A percentile compares a stretch with the other conserved stretches of the same genome.
phyloP scores from a whole-genome alignment of 306 rosid genomes.

The Cucumis cinereus region DNA sequence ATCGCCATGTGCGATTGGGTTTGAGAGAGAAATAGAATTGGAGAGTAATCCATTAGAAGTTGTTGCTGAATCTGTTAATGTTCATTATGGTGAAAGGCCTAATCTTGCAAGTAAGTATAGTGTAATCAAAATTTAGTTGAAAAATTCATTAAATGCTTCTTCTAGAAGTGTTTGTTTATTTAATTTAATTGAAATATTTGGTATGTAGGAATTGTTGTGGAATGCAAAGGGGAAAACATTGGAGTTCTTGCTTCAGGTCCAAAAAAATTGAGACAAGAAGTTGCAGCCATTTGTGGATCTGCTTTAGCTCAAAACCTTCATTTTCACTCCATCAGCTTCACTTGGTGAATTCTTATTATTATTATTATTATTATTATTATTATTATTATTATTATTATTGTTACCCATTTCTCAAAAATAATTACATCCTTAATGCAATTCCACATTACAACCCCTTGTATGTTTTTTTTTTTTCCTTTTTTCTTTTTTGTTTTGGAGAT shows the following conservation, averaged over 20 bases:
- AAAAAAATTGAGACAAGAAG: conserved; percentile 50
- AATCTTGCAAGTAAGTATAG: conserved; percentile 38
- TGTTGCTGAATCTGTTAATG: conserved; percentile 28
- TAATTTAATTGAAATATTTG: background rate
- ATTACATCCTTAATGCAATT: background rate
- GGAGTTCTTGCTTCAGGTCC: conserved; percentile 60
- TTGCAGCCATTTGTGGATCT: conserved; percentile 58
- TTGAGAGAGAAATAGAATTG: conserved; percentile 28
- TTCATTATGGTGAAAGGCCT: conserved; percentile 61
- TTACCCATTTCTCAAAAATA: too few relatives aligned
- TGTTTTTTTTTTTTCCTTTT: too few relatives aligned
- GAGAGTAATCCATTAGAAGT: conserved; percentile 46
- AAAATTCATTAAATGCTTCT: too few relatives aligned
- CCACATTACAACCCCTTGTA: too few relatives aligned
- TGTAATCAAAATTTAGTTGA: too few relatives aligned
- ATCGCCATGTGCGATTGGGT: conserved; percentile 24
- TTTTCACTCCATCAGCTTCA: conserved; percentile 63
- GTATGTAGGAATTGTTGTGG: conserved; percentile 27
- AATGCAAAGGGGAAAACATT: conserved; percentile 29
- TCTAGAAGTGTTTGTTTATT: background rate
- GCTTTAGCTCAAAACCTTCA: conserved; percentile 40
- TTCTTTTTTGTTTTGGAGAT: too few relatives aligned
- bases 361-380: too few relatives aligned
- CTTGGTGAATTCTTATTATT: conserved; percentile 27
- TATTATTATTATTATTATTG: too few relatives aligned